These are phyloP conservation scores for Penicillium polonicum DNA, from an alignment of 2,329 filamentous ascomycete genomes.

Conservation along the genomic window DNA sequence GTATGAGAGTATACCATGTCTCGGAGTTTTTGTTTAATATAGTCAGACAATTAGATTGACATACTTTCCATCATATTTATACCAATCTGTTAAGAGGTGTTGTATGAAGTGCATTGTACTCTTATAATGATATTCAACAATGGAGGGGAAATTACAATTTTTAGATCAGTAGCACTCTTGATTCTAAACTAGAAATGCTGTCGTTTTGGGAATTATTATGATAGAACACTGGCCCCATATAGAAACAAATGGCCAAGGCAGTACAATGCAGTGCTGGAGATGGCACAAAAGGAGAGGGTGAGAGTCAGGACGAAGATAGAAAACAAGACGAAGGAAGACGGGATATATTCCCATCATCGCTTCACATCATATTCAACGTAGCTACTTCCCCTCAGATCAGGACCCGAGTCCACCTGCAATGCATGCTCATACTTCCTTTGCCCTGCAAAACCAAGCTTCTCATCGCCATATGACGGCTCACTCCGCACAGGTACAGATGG, in stretches of 20 bases:
- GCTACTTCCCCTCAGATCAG: conserved; percentile 33
- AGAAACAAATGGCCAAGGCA: not conserved
- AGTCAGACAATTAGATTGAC: not conserved
- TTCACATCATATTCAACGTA: conserved; percentile 42
- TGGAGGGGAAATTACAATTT: not conserved
- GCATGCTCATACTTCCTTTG: conserved; percentile 36
- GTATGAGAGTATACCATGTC: conserved; percentile 8
- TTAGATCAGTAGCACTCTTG: not conserved
- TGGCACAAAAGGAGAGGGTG: not conserved
- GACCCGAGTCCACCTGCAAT: conserved; percentile 28
- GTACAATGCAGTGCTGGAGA: not conserved
- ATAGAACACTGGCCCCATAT: not conserved
- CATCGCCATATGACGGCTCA: conserved; percentile 32
- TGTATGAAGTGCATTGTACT: not conserved
- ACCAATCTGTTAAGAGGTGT: not conserved
- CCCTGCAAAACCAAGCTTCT: conserved; percentile 46
- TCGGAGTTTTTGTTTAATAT: not conserved
- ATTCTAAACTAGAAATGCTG: not conserved
- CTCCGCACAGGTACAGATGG: conserved; percentile 3
- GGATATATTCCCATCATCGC: conserved; percentile 13
- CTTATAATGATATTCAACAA: too few species aligned
- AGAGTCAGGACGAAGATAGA: not conserved
- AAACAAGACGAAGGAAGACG: not conserved
- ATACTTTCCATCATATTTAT: not conserved
- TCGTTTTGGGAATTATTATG: not conserved